These are phyloP conservation scores for Diutina sp. DNA, from an alignment of 1,139 yeast genomes.

Conservation along the genomic window DNA sequence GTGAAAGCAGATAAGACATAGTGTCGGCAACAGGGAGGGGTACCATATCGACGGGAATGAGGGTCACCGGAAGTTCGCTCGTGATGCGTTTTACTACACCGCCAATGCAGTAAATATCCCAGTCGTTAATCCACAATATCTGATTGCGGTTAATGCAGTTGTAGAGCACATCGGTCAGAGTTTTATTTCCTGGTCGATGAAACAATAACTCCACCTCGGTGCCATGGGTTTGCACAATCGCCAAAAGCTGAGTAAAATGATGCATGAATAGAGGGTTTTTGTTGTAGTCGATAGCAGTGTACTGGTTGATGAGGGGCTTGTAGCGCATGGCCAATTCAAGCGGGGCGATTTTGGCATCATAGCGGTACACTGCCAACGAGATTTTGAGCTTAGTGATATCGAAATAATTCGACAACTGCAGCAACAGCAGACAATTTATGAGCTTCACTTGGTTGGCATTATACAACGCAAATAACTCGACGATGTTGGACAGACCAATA, in stretches of 20 bases:
- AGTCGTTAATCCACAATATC: conserved; percentile 44
- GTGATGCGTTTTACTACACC: conserved; percentile 38
- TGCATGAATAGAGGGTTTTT: conserved; percentile 22
- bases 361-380: conserved; percentile 56
- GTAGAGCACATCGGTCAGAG: conserved; percentile 34
- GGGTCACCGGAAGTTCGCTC: conserved; percentile 28
- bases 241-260: conserved; percentile 37
- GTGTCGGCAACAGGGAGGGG: conserved; percentile 36
- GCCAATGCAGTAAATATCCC: conserved; percentile 51
- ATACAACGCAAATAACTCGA: conserved; percentile 4
- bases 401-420: conserved; percentile 48
- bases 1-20: conserved; percentile 21
- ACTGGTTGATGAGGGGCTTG: conserved; percentile 13
- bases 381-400: conserved; percentile 72
- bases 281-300: conserved; percentile 9
- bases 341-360: conserved; percentile 17
- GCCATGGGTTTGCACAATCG: conserved; percentile 32
- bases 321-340: conserved; percentile 11
- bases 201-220: conserved; percentile 34
- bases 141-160: conserved; percentile 44
- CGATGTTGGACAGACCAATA: conserved; percentile 2
- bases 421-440: conserved; percentile 41
- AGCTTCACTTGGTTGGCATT: conserved; percentile 13
- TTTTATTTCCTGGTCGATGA: conserved; percentile 46
- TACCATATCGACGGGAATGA: conserved; percentile 31